phyloP scores from a whole-genome alignment of 768 basidiomycete genomes.

The Termitomyces titanicus region DNA sequence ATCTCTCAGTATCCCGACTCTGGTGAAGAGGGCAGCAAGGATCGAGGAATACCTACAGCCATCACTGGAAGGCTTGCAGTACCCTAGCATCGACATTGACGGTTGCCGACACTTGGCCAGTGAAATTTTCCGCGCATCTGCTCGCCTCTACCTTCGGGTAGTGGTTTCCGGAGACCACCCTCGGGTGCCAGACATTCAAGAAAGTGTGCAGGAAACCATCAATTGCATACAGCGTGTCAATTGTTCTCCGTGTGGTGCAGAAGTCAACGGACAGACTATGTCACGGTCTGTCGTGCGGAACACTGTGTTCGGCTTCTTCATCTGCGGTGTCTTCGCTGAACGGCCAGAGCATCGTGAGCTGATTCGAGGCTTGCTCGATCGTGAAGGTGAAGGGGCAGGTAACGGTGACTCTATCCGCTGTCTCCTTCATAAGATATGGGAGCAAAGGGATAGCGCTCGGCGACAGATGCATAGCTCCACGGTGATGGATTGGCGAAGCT shows the following conservation, averaged over 20 bases:
- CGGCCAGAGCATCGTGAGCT: constrained; percentile 35
- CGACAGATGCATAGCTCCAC: background rate
- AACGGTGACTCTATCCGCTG: constrained; percentile 55
- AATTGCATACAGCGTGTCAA: constrained; percentile 37
- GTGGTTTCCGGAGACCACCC: constrained; percentile 76
- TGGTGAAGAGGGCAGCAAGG: constrained; percentile 48
- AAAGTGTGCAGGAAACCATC: constrained; percentile 53
- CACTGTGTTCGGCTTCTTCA: constrained; percentile 75
- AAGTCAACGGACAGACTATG: constrained; percentile 20
- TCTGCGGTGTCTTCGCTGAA: constrained; percentile 69
- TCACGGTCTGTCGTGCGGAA: constrained; percentile 63
- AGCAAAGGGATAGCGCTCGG: constrained; percentile 24
- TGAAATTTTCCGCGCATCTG: constrained; percentile 70
- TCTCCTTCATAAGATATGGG: constrained; percentile 62
- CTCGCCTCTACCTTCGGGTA: constrained; percentile 70
- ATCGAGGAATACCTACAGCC: constrained; percentile 43
- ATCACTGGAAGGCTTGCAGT: constrained; percentile 18
- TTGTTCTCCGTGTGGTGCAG: constrained; percentile 16
- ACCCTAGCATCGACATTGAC: constrained; percentile 15
- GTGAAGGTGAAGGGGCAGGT: constrained; percentile 56
- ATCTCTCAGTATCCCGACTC: constrained; percentile 53
- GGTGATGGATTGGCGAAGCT: constrained; percentile 60
- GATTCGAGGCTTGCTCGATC: constrained; percentile 43
- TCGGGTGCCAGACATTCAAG: constrained; percentile 56
- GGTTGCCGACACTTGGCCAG: constrained; percentile 43